Percentiles rank a stretch among this genome's conserved stretches.
Conservation (phyloP, 2,329 filamentous ascomycete species). For the Phaeoacremonium minimum region DNA sequence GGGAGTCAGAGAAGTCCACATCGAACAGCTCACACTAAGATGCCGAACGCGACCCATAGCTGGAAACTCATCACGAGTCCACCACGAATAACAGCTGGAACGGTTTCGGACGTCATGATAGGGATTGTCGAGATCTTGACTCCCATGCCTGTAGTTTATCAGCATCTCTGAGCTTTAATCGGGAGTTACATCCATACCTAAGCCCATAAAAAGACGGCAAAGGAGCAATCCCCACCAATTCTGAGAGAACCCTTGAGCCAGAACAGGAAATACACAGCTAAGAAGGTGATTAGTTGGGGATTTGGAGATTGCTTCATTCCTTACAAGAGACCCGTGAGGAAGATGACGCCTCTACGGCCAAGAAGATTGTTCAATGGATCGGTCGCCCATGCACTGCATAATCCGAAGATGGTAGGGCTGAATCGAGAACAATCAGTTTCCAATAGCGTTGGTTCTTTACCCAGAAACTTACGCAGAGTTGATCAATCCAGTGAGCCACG, state of each 20-base stretch:
- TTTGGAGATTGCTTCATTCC: too few species aligned
- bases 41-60: slow-evolving; percentile 61
- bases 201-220: slow-evolving; percentile 45
- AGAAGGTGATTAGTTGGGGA: too few species aligned
- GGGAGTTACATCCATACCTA: too few species aligned
- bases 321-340: slow-evolving; percentile 50
- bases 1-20: too few species aligned
- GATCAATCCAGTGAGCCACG: slow-evolving; percentile 56
- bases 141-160: too few species aligned
- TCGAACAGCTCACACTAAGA: too few species aligned
- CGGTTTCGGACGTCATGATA: slow-evolving; percentile 48
- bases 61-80: slow-evolving; percentile 51
- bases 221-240: slow-evolving; percentile 46
- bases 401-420: slow-evolving; percentile 16
- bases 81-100: slow-evolving; percentile 47
- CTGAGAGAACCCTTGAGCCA: slow-evolving; percentile 47
- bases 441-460: too few species aligned
- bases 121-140: slow-evolving; percentile 60
- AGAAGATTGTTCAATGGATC: slow-evolving; percentile 45
- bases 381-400: slow-evolving; percentile 60
- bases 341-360: slow-evolving; percentile 46
- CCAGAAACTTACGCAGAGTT: too few species aligned
- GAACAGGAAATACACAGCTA: slow-evolving; percentile 49
- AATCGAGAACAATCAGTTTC: too few species aligned
- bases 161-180: too few species aligned